Percentiles rank a stretch among this genome's conserved stretches.
These are phyloP conservation scores for Cyberlindnera bimundalis DNA, from an alignment of 805 yeast genomes.

Conservation along the genomic window DNA sequence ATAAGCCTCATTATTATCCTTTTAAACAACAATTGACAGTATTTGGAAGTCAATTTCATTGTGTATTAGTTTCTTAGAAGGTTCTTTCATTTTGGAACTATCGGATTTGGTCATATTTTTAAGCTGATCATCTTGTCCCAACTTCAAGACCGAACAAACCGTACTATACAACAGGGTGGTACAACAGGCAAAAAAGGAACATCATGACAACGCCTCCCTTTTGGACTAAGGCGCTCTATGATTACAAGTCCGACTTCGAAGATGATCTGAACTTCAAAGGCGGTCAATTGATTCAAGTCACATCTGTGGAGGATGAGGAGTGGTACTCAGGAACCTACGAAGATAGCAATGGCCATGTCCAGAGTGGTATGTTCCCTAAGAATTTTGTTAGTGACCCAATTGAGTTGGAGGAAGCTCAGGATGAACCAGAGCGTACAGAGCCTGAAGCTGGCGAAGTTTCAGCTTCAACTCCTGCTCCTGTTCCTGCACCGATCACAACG, in stretches of 20 bases:
- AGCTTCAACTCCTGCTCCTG: no score
- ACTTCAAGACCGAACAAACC: no score
- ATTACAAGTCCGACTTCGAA: conserved; percentile 65
- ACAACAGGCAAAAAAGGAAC: not conserved
- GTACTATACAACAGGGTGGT: no score
- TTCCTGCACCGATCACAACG: no score
- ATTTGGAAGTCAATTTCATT: not conserved
- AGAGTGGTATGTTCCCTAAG: conserved; percentile 82
- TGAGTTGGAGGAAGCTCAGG: conserved; percentile 4
- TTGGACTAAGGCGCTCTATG: conserved; percentile 62
- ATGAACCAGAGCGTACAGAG: not conserved
- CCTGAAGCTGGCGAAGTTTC: not conserved
- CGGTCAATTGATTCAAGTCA: conserved; percentile 72
- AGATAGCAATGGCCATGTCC: conserved; percentile 37
- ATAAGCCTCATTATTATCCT: not conserved
- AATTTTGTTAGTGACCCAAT: conserved; percentile 56
- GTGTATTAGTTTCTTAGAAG: not conserved
- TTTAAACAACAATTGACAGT: not conserved
- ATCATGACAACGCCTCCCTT: conserved; percentile 44
- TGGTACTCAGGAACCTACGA: conserved; percentile 77
- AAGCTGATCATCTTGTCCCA: no score
- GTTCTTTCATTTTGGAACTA: no score
- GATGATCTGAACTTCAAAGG: conserved; percentile 76
- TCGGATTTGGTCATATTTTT: no score
- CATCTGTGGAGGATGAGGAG: conserved; percentile 81